phyloP scores from a whole-genome alignment of 441 rosid genomes.

The Croton laevigatus region DNA sequence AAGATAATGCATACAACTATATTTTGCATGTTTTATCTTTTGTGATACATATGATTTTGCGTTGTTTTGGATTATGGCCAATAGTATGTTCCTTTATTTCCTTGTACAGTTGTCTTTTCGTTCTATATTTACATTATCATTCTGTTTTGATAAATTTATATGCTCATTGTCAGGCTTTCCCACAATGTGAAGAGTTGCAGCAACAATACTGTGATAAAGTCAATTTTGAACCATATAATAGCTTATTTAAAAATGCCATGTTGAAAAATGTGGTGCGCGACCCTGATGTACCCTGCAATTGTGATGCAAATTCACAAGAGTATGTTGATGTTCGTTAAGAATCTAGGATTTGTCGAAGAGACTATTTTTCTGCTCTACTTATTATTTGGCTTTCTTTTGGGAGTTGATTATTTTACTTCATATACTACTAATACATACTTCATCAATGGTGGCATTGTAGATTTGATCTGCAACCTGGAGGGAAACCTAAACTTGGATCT shows the following conservation, averaged over 20 bases:
- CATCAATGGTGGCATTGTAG: conserved; percentile 35
- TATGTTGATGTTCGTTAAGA: conserved; percentile 44
- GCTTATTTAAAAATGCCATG: conserved; percentile 37
- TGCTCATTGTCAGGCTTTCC: conserved; percentile 54
- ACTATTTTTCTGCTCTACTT: conserved; percentile 13
- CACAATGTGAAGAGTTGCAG: conserved; percentile 66
- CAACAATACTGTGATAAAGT: conserved; percentile 57
- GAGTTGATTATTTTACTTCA: conserved; percentile 13
- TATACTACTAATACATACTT: conserved; percentile 19
- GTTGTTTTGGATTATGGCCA: neutral
- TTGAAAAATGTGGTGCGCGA: conserved; percentile 56
- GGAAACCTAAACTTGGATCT: conserved; percentile 70
- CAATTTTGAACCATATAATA: conserved; percentile 43
- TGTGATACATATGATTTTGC: neutral
- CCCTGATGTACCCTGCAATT: conserved; percentile 10
- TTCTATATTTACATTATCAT: no score
- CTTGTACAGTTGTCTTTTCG: neutral
- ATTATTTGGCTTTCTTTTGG: neutral
- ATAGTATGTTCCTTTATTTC: neutral
- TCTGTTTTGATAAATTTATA: conserved; percentile 19
- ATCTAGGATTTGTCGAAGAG: conserved; percentile 16
- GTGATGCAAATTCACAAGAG: conserved; percentile 77
- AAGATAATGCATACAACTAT: neutral
- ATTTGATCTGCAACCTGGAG: conserved; percentile 82
- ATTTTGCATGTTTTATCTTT: neutral